These are phyloP conservation scores for Cucumis hystrix DNA, from an alignment of 306 rosid species.

Conservation along the genomic window DNA sequence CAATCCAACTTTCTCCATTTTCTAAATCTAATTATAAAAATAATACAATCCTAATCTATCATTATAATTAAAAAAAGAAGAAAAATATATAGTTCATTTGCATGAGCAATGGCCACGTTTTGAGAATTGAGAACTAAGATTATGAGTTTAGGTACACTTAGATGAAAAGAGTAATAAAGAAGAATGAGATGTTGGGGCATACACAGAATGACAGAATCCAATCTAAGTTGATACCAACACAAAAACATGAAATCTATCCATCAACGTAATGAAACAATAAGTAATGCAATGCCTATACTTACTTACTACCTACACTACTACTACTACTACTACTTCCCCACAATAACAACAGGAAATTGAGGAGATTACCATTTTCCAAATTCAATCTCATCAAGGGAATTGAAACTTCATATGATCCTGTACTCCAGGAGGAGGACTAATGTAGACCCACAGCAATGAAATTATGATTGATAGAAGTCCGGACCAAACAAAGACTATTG, in stretches of 20 bases:
- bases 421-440: slow-evolving; percentile 55
- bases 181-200: neutral
- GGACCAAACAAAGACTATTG: slow-evolving; percentile 76
- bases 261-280: neutral
- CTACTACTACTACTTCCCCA: neutral
- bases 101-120: too few relatives aligned
- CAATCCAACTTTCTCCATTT: too few relatives aligned
- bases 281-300: neutral
- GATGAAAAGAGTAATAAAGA: neutral
- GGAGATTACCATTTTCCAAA: slow-evolving; percentile 5
- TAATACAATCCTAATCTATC: too few relatives aligned
- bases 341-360: slow-evolving; percentile 19
- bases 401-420: slow-evolving; percentile 48
- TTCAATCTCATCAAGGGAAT: slow-evolving; percentile 28
- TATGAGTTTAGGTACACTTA: too few relatives aligned
- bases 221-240: neutral
- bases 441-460: slow-evolving; percentile 76
- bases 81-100: too few relatives aligned
- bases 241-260: neutral
- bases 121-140: too few relatives aligned
- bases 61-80: too few relatives aligned
- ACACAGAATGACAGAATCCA: neutral
- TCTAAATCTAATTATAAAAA: too few relatives aligned
- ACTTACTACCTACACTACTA: neutral
- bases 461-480: slow-evolving; percentile 65